phyloP scores from a whole-genome alignment of 768 basidiomycete species.

The Amanita rubescens region DNA sequence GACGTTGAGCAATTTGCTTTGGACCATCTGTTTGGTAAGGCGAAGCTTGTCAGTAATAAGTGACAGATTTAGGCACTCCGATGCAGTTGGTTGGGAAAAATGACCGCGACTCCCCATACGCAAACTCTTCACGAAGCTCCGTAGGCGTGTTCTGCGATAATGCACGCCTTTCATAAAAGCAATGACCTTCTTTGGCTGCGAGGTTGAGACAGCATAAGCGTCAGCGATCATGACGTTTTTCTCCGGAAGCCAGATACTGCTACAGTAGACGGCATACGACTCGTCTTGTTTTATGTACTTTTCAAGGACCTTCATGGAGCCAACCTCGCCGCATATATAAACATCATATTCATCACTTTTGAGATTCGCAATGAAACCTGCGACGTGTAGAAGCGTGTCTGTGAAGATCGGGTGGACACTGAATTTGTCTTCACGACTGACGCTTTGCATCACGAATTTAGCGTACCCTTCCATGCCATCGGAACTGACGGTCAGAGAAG shows the following conservation, averaged over 20 bases:
- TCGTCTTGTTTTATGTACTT: conserved; percentile 31
- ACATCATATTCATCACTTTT: conserved; percentile 42
- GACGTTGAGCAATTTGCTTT: background rate
- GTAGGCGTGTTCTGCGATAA: conserved; percentile 50
- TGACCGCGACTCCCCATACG: background rate
- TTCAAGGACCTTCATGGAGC: conserved; percentile 39
- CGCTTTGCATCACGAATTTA: conserved; percentile 32
- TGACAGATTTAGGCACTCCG: background rate
- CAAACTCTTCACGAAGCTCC: conserved; percentile 34
- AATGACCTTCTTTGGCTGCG: conserved; percentile 34
- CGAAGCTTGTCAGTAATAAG: background rate
- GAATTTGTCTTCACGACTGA: conserved; percentile 25
- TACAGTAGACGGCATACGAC: conserved; percentile 47
- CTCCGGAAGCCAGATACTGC: conserved; percentile 33
- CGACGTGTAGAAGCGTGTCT: conserved; percentile 61
- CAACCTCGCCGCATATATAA: conserved; percentile 57
- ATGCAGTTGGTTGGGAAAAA: background rate
- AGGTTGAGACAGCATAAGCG: conserved; percentile 38
- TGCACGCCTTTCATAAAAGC: conserved; percentile 50
- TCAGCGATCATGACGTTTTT: conserved; percentile 43
- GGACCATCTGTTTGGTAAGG: no score
- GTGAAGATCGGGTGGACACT: conserved; percentile 50
- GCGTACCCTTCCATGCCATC: conserved; percentile 48
- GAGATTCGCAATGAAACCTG: conserved; percentile 65
- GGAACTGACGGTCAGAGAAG: conserved; percentile 41